A percentile compares a stretch with the other conserved stretches of the same genome.
These are phyloP conservation scores for Monoraphidium neglectum DNA, from an alignment of 139 green algal species.

Conservation along the genomic window DNA sequence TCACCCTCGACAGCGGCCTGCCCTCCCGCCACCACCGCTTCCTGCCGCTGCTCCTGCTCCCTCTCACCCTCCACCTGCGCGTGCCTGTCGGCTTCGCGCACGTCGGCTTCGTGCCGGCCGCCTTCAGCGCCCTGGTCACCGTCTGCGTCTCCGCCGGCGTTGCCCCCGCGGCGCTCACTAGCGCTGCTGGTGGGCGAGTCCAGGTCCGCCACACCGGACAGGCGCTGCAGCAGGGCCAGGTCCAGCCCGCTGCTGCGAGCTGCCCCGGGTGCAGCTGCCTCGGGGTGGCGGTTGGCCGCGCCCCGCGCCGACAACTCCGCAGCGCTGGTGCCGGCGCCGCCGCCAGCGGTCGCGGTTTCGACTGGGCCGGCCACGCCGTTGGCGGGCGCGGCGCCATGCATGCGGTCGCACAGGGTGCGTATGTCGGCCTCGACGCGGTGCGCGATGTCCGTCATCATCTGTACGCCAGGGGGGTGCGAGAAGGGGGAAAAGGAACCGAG, in stretches of 20 bases:
- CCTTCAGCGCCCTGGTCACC: not conserved
- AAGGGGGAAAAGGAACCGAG: not conserved
- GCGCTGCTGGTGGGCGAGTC: no score
- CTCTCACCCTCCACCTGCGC: conserved; percentile 23
- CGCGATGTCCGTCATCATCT: conserved; percentile 58
- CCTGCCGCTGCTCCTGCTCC: conserved; percentile 14
- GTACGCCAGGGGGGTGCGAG: not conserved
- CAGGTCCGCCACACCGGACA: conserved; percentile 4
- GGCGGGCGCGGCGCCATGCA: conserved; percentile 15
- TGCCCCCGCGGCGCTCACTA: not conserved
- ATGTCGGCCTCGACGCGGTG: conserved; percentile 52
- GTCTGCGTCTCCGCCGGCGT: not conserved
- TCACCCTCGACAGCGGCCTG: no score
- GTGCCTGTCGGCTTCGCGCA: no score
- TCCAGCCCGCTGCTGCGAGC: conserved; percentile 17
- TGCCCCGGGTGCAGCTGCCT: not conserved
- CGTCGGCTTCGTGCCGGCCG: no score
- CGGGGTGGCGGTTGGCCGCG: not conserved
- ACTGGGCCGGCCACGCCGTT: no score
- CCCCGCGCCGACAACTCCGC: conserved; percentile 4
- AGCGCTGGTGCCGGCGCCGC: not conserved
- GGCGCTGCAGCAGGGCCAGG: conserved; percentile 19
- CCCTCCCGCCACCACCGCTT: no score
- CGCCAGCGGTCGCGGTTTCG: not conserved
- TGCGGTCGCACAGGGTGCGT: conserved; percentile 22